A percentile compares a stretch with the other conserved stretches of the same genome.
These are phyloP conservation scores for Polychytrium aggregatum DNA, from an alignment of 192 early-diverging fungal species.

Conservation along the genomic window DNA sequence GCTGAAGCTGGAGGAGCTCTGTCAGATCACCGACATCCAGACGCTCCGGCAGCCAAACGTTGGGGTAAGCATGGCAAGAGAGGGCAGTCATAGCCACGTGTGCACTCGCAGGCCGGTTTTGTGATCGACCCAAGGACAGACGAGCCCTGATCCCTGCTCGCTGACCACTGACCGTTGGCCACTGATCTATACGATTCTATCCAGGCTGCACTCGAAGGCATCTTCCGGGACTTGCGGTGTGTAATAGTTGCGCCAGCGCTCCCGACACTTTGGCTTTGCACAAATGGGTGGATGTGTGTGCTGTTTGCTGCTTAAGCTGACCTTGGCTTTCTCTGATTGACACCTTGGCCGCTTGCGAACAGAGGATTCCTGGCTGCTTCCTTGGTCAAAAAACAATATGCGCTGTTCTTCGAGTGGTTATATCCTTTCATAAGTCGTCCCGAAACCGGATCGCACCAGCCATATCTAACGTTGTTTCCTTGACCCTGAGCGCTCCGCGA, in stretches of 20 bases:
- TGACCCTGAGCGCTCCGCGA: too few relatives aligned
- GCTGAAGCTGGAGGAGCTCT: constrained; percentile 38
- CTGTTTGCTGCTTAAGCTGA: neutral
- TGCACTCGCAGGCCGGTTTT: too few relatives aligned
- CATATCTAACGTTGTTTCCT: too few relatives aligned
- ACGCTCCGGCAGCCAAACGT: too few relatives aligned
- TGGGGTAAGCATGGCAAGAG: too few relatives aligned
- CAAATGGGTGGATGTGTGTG: neutral
- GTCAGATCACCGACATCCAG: constrained; percentile 25
- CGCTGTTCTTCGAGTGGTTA: constrained; percentile 79
- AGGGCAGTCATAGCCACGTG: too few relatives aligned
- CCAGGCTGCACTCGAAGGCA: constrained; percentile 22
- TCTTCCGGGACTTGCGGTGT: constrained; percentile 62
- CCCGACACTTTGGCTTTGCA: neutral
- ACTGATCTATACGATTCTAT: neutral
- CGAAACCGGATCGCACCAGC: too few relatives aligned
- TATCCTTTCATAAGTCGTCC: constrained; percentile 56
- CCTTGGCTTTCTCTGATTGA: neutral
- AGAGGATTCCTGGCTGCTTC: constrained; percentile 57
- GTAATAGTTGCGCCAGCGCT: too few relatives aligned
- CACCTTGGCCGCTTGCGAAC: too few relatives aligned
- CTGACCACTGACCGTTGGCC: too few relatives aligned
- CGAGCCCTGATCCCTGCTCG: too few relatives aligned
- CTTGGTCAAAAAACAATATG: constrained; percentile 44
- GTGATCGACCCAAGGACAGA: too few relatives aligned